Conservation (phyloP, 768 basidiomycete genomes). For the Galerina marginata region DNA sequence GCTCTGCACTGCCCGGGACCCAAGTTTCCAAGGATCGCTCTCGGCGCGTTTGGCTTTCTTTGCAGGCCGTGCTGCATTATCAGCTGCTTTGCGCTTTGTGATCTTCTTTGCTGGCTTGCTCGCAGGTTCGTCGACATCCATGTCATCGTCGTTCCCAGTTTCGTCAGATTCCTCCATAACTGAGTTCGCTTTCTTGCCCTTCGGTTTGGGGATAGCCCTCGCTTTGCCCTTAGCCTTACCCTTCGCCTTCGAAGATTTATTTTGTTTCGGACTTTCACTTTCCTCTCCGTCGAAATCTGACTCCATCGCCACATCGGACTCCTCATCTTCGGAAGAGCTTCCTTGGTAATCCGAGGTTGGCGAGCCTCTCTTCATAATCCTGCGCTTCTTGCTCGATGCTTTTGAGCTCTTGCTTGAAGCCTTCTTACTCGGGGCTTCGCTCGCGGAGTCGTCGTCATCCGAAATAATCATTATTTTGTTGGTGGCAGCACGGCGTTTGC, state of each 20-base stretch:
- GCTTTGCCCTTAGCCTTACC: constrained; percentile 35
- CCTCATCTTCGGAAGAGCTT: constrained; percentile 39
- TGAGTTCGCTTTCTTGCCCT: constrained; percentile 16
- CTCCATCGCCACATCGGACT: constrained; percentile 38
- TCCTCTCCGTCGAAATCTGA: constrained; percentile 36
- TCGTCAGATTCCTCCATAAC: constrained; percentile 27
- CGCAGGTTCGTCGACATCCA: constrained; percentile 60
- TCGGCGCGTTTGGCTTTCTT: constrained; percentile 70
- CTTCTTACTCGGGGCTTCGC: constrained; percentile 35
- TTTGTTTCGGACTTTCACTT: constrained; percentile 29
- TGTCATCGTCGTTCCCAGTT: constrained; percentile 42
- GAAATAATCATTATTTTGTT: constrained; percentile 54
- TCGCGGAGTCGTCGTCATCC: constrained; percentile 52
- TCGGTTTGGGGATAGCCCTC: constrained; percentile 30
- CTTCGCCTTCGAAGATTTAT: constrained; percentile 23
- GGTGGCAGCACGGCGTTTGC: constrained; percentile 43
- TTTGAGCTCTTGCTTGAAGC: constrained; percentile 28
- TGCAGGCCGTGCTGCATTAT: constrained; percentile 43
- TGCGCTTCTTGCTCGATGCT: constrained; percentile 23
- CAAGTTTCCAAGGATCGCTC: constrained; percentile 81
- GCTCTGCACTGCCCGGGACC: constrained; percentile 58
- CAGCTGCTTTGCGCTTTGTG: constrained; percentile 44
- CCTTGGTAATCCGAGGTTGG: constrained; percentile 50
- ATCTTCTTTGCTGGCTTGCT: constrained; percentile 36
- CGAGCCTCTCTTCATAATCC: constrained; percentile 25